Conservation (phyloP, 2,329 filamentous ascomycete genomes). For the Didymella sp. region DNA sequence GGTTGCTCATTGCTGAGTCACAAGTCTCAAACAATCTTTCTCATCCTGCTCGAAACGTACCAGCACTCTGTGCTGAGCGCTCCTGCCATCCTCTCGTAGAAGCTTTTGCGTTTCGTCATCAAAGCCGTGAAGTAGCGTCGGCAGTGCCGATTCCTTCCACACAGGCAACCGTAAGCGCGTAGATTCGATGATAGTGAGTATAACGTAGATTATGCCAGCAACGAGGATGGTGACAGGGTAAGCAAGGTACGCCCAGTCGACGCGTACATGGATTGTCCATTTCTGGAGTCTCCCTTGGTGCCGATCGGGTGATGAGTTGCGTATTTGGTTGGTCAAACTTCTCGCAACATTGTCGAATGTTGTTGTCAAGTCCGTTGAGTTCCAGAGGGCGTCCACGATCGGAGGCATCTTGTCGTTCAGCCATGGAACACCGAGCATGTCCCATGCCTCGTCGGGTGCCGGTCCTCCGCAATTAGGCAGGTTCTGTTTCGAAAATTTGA, state of each 20-base stretch:
- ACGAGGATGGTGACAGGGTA: slow-evolving; percentile 9
- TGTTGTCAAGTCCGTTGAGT: not conserved
- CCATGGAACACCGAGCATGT: no score
- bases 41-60: not conserved
- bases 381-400: not conserved
- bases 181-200: slow-evolving; percentile 4
- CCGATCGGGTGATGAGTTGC: not conserved
- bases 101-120: slow-evolving; percentile 14
- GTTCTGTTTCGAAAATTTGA: no score
- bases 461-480: no score
- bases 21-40: not conserved
- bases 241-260: slow-evolving; percentile 9
- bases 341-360: not conserved
- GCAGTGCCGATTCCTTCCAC: slow-evolving; percentile 15
- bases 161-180: slow-evolving; percentile 3
- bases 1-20: not conserved
- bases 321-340: not conserved
- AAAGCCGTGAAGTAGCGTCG: slow-evolving; percentile 13
- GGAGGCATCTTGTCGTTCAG: not conserved
- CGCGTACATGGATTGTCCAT: slow-evolving; percentile 2
- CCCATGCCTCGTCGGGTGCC: no score
- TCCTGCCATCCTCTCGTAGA: not conserved
- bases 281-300: not conserved
- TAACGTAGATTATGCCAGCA: slow-evolving; percentile 5
- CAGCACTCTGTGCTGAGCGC: not conserved